These are phyloP conservation scores for Hypoxylon sp. DNA, from an alignment of 2,329 filamentous ascomycete species.

Conservation along the genomic window DNA sequence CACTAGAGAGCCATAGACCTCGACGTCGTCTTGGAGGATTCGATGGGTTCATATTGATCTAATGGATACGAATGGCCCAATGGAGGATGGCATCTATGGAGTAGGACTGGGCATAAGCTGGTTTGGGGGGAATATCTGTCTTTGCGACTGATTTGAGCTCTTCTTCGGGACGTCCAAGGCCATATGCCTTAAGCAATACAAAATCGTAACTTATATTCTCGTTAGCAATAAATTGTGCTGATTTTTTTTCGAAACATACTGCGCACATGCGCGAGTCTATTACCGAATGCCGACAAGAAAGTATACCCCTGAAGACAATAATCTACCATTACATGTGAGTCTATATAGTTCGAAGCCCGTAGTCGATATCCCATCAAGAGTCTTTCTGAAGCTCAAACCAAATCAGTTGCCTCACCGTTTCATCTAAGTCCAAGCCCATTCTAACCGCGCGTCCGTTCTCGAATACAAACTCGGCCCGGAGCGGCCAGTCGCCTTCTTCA, in stretches of 20 bases:
- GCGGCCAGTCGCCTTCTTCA: constrained; percentile 1
- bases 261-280: background rate
- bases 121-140: background rate
- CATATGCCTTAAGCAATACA: background rate
- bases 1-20: no score
- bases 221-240: background rate
- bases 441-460: constrained; percentile 37
- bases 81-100: no score
- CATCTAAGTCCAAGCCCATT: constrained; percentile 38
- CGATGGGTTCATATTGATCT: no score
- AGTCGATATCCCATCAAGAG: background rate
- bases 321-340: background rate
- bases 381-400: constrained; percentile 41
- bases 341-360: background rate
- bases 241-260: background rate
- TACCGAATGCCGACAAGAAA: background rate
- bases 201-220: background rate
- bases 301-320: background rate
- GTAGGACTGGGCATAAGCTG: background rate
- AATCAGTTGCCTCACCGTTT: constrained; percentile 31
- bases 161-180: background rate
- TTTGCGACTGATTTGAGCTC: background rate
- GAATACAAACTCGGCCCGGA: constrained; percentile 41
- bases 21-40: no score
- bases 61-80: no score